These are phyloP conservation scores for Penicillium subrubescens DNA, from an alignment of 495 filamentous ascomycete genomes.

Conservation along the genomic window DNA sequence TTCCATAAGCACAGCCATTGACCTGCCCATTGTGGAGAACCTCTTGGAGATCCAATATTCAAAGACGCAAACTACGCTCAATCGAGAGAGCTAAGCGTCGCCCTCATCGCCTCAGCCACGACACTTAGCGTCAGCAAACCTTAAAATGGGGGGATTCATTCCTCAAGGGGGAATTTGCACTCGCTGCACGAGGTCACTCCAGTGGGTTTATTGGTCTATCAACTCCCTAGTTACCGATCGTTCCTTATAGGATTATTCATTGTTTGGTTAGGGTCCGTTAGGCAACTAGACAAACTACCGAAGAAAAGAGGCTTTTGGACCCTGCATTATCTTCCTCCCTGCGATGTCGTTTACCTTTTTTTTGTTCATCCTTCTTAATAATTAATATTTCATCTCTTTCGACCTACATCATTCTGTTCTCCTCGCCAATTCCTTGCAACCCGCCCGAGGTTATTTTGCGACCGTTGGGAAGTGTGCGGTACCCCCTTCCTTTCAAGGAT, in stretches of 20 bases:
- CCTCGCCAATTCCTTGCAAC: not conserved
- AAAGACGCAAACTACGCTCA: not conserved
- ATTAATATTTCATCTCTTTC: too few species aligned
- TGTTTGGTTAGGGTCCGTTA: not conserved
- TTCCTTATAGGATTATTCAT: not conserved
- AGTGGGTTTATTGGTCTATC: not conserved
- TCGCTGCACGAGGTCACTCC: not conserved
- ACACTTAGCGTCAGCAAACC: not conserved
- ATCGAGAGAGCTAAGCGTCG: not conserved
- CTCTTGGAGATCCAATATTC: not conserved
- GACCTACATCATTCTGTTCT: too few species aligned
- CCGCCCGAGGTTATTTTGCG: not conserved
- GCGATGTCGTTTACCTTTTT: not conserved
- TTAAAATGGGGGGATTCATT: not conserved
- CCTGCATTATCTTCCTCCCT: not conserved
- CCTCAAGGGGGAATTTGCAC: not conserved
- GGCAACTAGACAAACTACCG: not conserved
- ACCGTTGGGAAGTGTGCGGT: not conserved
- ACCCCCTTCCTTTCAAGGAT: not conserved
- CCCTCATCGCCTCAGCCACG: constrained; percentile 5
- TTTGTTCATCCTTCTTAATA: not conserved
- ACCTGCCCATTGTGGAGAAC: not conserved
- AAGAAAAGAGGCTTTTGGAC: not conserved
- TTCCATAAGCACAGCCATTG: constrained; percentile 9
- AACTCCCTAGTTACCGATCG: not conserved